A percentile compares a stretch with the other conserved stretches of the same genome.
Conservation (phyloP, 345 rosid species). For the Punica granatum region DNA sequence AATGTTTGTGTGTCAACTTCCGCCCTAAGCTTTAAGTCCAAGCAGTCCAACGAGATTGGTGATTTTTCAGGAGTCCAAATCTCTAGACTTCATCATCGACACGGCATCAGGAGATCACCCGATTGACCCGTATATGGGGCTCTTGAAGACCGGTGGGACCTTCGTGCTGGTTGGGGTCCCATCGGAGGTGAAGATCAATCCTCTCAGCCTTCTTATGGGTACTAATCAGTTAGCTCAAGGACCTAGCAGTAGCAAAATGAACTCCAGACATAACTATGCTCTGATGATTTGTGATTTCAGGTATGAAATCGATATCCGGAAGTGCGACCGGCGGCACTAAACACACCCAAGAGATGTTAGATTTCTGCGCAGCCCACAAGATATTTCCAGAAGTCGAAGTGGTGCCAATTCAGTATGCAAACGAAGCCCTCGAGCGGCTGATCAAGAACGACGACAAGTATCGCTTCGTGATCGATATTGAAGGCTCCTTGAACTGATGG, state of each 20-base stretch:
- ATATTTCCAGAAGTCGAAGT: conserved; percentile 65
- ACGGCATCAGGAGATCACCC: conserved; percentile 85
- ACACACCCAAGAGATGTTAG: conserved; percentile 67
- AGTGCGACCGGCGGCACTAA: conserved; percentile 66
- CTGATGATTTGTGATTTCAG: conserved; percentile 23
- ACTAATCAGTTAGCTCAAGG: background rate
- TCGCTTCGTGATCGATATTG: conserved; percentile 75
- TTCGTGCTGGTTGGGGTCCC: conserved; percentile 69
- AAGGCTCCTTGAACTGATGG: conserved; percentile 43
- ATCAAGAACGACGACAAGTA: conserved; percentile 67
- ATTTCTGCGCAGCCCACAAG: conserved; percentile 63
- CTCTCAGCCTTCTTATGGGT: conserved; percentile 56
- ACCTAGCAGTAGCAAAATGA: too few species aligned
- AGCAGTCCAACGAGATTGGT: background rate
- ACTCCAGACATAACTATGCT: too few species aligned
- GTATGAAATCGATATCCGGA: conserved; percentile 54
- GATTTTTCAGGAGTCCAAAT: conserved; percentile 23
- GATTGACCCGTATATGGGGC: conserved; percentile 66
- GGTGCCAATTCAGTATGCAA: conserved; percentile 54
- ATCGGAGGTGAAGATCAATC: conserved; percentile 63
- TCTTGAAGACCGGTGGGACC: conserved; percentile 60
- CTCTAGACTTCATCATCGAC: conserved; percentile 75
- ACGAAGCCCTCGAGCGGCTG: conserved; percentile 80
- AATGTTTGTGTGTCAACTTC: too few species aligned
- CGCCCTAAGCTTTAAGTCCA: background rate